Evolutionary conservation across 2,329 filamentous ascomycete species (phyloP).

Genomic region (Aureobasidium lini): DNA sequence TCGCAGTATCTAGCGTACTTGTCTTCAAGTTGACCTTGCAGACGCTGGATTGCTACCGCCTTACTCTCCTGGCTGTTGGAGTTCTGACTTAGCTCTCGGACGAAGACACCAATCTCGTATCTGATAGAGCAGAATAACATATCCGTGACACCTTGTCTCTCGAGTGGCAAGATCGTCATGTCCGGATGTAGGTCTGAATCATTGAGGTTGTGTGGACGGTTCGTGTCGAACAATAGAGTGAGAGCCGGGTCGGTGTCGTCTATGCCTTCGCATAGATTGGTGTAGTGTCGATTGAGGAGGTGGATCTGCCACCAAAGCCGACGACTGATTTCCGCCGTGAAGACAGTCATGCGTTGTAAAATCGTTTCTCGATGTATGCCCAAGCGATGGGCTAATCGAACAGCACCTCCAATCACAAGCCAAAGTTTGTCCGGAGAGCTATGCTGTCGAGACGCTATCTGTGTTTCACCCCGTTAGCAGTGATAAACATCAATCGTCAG

Average conservation of each 20-base stretch:
- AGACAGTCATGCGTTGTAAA: conserved; percentile 44
- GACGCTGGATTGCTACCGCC: conserved; percentile 12
- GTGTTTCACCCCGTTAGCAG: too few species aligned
- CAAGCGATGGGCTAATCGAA: conserved; percentile 52
- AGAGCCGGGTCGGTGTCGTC: conserved; percentile 16
- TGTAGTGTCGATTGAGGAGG: conserved; percentile 42
- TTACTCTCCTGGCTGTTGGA: not conserved
- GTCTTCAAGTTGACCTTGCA: conserved; percentile 27
- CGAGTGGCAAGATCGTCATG: conserved; percentile 39
- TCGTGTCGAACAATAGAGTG: conserved; percentile 23
- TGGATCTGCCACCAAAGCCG: conserved; percentile 58
- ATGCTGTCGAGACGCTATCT: not conserved
- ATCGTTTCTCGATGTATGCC: conserved; percentile 54
- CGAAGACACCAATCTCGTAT: conserved; percentile 30
- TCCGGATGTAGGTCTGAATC: conserved; percentile 32
- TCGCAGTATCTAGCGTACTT: conserved; percentile 39
- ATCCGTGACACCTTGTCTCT: conserved; percentile 48
- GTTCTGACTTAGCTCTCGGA: conserved; percentile 27
- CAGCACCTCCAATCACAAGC: conserved; percentile 55
- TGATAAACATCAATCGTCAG: too few species aligned
- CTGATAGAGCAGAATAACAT: conserved; percentile 39
- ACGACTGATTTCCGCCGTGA: conserved; percentile 51
- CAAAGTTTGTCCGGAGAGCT: conserved; percentile 46
- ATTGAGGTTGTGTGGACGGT: conserved; percentile 29
- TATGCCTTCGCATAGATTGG: conserved; percentile 23